Evolutionary conservation across 2,329 filamentous ascomycete species (phyloP), one percentile per base, ranked within the genome.

Genomic region (Paraconiothyrium brasiliense): DNA sequence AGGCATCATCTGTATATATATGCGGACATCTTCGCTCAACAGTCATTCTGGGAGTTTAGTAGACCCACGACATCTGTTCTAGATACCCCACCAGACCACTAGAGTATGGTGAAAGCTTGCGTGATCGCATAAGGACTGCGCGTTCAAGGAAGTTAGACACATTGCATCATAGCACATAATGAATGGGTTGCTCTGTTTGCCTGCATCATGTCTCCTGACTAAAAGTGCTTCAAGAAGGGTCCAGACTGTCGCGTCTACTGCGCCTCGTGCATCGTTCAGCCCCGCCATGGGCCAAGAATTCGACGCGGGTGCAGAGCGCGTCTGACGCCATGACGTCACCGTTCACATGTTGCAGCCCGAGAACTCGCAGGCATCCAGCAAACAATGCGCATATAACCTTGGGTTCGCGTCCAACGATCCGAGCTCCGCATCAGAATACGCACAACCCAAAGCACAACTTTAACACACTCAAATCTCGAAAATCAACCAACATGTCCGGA

Each of bases 401-500:
- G 7, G 6, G 20, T 35, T n/a, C 37, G 16, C 24, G 13, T 46
- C 46, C 48, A 44, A 22, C 37, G 7, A 32, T n/a, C 10, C 22
- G 14, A 16, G 22, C 22, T 58, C n/a, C 7, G 6, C 24, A 54
- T 3, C 48, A 14, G 4, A 54, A 54, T 10, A 24, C n/a, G 46
- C 14, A 20, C 58, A 14, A 20, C n/a, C 9, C 37, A 14, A 57
- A 50, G 20, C 24, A 41, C n/a, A 30, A 34, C 35, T 54, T 37
- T 22, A 51, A 32, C 24, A 20, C 9, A 50, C 60, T 51, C 49
- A 30, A 10, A 57, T 34, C 16, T 47, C 35, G n/a, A 59, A 24
- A 52, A 48, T 44, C 37, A 32, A 35, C 54, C 61, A 82, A 54
- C 65, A 86, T 85, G 83, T 81, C 83, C 74, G 81, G 84, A 20